Base-by-base conservation (phyloP, 2,329 filamentous ascomycete genomes). In the Passalora sequoiae region DNA sequence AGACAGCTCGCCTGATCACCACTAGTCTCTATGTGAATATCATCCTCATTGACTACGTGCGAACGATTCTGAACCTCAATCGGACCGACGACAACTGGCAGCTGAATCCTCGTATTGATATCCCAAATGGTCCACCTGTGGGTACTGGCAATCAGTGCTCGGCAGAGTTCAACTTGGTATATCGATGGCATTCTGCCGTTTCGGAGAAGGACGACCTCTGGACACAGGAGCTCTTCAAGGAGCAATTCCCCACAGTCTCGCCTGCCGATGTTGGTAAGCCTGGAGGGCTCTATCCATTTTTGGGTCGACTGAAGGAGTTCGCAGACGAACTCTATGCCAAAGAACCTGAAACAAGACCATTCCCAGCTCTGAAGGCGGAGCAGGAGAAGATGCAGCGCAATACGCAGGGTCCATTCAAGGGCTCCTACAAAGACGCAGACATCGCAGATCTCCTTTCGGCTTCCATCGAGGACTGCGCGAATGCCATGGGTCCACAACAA, bases 381-480 rank as follows among this genome's bases (percentile, higher is more conserved):
- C 58, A 43, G 22, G 47, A 52, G 38, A 58, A 35, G 15, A 46
- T 62, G 31, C 30, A 54, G n/a, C 59, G 60, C 13, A 50, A 56
- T 29, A 50, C 50, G 30, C 51, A 61, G 7, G 60, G 59, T 8
- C 59, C 59, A 9, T 52, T 60, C 7, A 67, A 79, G 46, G 77
- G 77, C 0, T 71, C 55, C 0, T 81, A 78, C 54, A 66, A 71
- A 27, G 77, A 83, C 43, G 72, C 75, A 24, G 72, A 80, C n/a
- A 66, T 83, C 10, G 76, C 74, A 1, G 63, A 67, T 1, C 69
- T 80, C 12, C 68, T 82, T n/a, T 72, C 70, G 17, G 69, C 71
- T 21, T 68, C 74, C n/a, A 78, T 81, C 59, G 75, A 82, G 16
- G 77, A 82, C 44, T 74, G 75, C 24, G 76, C 77, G 2, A 77